These are phyloP conservation scores for Mariannaea elegans DNA, from an alignment of 2,329 filamentous ascomycete species.

Conservation along the genomic window DNA sequence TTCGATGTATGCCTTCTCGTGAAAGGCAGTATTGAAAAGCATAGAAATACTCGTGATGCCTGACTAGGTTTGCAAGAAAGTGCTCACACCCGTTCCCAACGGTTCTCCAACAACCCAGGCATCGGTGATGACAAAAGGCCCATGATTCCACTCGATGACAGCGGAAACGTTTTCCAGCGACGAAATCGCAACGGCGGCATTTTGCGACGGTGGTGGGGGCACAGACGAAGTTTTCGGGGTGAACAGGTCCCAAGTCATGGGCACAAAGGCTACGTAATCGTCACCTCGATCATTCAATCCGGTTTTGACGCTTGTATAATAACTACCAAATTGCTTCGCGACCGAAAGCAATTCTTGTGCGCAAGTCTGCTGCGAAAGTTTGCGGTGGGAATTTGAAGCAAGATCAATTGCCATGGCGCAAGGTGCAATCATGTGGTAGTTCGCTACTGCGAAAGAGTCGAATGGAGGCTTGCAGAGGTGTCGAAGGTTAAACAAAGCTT, in stretches of 20 bases:
- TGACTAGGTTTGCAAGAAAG: conserved; percentile 3
- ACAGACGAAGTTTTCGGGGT: not conserved
- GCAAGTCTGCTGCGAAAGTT: not conserved
- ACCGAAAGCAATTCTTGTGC: not conserved
- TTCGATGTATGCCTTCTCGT: not conserved
- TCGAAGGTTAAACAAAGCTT: not conserved
- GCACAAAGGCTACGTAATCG: not conserved
- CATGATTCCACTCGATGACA: not conserved
- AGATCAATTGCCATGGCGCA: not conserved
- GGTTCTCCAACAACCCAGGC: conserved; percentile 1
- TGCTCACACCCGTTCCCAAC: conserved; percentile 1
- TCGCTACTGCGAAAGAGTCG: not conserved
- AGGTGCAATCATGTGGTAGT: conserved; percentile 9
- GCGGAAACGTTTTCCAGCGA: not conserved
- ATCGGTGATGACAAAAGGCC: not conserved
- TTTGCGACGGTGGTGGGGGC: not conserved
- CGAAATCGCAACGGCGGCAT: not conserved
- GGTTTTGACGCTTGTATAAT: not conserved
- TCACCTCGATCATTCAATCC: not conserved
- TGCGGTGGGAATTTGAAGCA: not conserved
- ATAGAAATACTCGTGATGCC: not conserved
- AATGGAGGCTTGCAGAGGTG: not conserved
- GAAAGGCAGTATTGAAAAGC: conserved; percentile 2
- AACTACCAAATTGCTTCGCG: conserved; percentile 2
- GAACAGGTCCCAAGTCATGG: conserved; percentile 6